Evolutionary conservation across 2,329 filamentous ascomycete species (phyloP).

Genomic region (Talaromyces sp.): DNA sequence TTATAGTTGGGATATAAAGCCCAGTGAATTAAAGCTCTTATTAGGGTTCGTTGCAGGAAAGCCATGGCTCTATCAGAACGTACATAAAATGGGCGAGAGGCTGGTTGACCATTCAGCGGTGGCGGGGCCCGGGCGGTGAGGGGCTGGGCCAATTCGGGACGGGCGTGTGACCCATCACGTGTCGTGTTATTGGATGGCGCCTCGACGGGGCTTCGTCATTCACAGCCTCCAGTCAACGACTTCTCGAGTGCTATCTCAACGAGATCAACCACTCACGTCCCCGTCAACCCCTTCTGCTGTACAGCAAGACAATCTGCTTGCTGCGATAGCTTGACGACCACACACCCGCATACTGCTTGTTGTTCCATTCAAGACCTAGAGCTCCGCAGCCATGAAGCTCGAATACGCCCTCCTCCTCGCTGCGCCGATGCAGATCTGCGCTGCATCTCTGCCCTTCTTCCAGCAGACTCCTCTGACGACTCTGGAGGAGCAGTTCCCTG

Average conservation of each 20-base stretch:
- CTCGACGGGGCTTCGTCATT: conserved; percentile 9
- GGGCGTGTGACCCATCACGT: conserved; percentile 12
- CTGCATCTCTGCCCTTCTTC: conserved; percentile 44
- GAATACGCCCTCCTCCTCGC: conserved; percentile 38
- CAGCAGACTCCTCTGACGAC: conserved; percentile 48
- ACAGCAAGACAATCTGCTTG: background rate
- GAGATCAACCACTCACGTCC: background rate
- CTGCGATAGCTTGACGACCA: background rate
- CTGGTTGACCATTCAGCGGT: background rate
- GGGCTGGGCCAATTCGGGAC: background rate
- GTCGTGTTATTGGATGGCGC: conserved; percentile 5
- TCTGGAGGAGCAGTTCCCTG: conserved; percentile 54
- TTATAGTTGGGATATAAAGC: background rate
- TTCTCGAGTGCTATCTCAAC: background rate
- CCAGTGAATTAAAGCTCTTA: background rate
- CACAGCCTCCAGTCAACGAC: background rate
- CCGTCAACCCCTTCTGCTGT: background rate
- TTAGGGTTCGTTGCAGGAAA: too few species aligned
- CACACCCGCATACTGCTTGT: background rate
- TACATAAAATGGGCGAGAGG: background rate
- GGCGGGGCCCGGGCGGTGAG: conserved; percentile 3
- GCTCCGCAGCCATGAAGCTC: conserved; percentile 35
- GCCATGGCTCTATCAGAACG: too few species aligned
- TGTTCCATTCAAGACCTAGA: background rate
- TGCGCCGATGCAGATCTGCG: conserved; percentile 42